Percentiles rank a stretch among this genome's conserved stretches.
Evolutionary conservation across 306 rosid genomes (phyloP).

Genomic region (Pyrus communis): DNA sequence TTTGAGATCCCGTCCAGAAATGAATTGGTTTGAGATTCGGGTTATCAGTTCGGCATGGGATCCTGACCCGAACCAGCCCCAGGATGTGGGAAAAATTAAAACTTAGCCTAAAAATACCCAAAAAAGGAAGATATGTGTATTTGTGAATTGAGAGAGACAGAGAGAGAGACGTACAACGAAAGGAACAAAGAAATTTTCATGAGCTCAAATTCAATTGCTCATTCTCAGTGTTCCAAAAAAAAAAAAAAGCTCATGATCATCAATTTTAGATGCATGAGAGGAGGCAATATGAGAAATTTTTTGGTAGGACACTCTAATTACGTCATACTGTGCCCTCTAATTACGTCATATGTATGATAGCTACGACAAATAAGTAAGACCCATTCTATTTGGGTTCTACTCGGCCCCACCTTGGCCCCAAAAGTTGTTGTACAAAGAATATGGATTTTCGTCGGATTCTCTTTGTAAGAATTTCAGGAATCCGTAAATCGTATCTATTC

Average conservation of each 20-base stretch:
- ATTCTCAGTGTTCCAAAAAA: too few relatives aligned
- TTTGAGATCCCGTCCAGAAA: too few relatives aligned
- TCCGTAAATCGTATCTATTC: rapidly evolving
- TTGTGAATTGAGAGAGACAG: background rate
- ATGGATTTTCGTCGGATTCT: rapidly evolving
- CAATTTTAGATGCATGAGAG: background rate
- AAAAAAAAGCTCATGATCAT: background rate
- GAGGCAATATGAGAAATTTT: background rate
- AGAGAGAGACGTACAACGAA: background rate
- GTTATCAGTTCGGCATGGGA: too few relatives aligned
- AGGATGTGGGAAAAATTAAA: background rate
- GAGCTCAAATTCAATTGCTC: background rate
- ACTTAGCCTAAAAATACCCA: background rate
- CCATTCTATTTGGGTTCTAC: background rate
- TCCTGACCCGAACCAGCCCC: too few relatives aligned
- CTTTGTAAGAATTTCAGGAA: too few relatives aligned
- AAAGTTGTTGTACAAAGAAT: background rate
- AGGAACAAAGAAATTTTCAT: background rate
- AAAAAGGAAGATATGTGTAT: background rate
- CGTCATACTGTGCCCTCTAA: background rate
- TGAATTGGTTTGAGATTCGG: too few relatives aligned
- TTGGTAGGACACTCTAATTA: background rate
- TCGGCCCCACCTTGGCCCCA: background rate
- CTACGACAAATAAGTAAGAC: background rate
- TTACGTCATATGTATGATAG: background rate